Conservation (phyloP, 208 protist genomes). For the Jaenimonas drosophilae region DNA sequence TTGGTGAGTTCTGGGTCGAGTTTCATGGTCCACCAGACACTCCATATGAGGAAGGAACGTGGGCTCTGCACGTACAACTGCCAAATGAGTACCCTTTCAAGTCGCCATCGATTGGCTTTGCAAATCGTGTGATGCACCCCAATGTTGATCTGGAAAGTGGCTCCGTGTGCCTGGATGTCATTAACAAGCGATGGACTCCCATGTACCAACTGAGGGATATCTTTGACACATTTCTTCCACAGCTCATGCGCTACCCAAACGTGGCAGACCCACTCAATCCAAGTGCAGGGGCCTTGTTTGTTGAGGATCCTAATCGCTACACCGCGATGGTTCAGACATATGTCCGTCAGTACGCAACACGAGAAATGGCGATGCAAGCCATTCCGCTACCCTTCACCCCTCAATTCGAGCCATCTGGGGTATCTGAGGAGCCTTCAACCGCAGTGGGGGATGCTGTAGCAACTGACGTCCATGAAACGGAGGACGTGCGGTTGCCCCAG, state of each 20-base stretch:
- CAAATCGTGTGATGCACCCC: conserved; percentile 97
- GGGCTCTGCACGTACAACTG: conserved; percentile 96
- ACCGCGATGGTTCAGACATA: conserved; percentile 54
- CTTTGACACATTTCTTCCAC: conserved; percentile 97
- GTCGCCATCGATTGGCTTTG: conserved; percentile 97
- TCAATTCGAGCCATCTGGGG: too few relatives aligned
- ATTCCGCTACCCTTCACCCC: conserved; percentile 8
- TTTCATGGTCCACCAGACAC: conserved; percentile 95
- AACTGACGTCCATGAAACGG: too few relatives aligned
- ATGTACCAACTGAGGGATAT: conserved; percentile 94
- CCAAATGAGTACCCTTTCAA: conserved; percentile 97
- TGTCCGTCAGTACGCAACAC: conserved; percentile 53
- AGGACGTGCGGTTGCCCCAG: too few relatives aligned
- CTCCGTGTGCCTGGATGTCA: conserved; percentile 98
- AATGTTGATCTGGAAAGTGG: conserved; percentile 97
- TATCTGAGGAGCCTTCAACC: too few relatives aligned
- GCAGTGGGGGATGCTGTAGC: too few relatives aligned
- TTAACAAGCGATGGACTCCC: conserved; percentile 99
- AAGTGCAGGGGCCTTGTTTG: conserved; percentile 88
- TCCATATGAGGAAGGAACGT: conserved; percentile 94
- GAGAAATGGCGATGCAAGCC: conserved; percentile 28
- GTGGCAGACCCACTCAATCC: conserved; percentile 96
- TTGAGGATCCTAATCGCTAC: conserved; percentile 83
- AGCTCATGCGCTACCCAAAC: conserved; percentile 98
- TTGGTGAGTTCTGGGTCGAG: conserved; percentile 95